phyloP scores from a whole-genome alignment of 305 asterid species.

The Coffea humblotiana region DNA sequence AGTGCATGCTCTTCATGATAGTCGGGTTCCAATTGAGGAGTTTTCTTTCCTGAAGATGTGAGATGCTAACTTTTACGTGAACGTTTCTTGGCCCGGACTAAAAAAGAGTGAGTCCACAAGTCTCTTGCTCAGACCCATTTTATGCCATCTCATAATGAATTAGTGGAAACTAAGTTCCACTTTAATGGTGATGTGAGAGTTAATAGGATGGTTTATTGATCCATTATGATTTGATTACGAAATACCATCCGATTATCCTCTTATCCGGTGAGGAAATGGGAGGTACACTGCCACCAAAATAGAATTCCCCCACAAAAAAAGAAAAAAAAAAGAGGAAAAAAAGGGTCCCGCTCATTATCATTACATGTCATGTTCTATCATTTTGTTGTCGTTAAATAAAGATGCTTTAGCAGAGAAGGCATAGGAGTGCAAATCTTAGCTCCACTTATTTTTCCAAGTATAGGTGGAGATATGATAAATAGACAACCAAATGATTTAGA shows the following conservation, averaged over 20 bases:
- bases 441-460: constrained; percentile 28
- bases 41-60: not conserved
- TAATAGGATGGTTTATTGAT: constrained; percentile 3
- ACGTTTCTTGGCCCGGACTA: not conserved
- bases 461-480: constrained; percentile 24
- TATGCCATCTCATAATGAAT: constrained; percentile 13
- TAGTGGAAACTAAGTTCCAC: constrained; percentile 19
- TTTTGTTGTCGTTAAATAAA: constrained; percentile 34
- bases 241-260: constrained; percentile 14
- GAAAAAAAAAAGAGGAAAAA: constrained; percentile 11
- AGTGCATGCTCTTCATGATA: not conserved
- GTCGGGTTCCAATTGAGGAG: not conserved
- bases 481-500: constrained; percentile 43
- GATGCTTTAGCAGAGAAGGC: constrained; percentile 39
- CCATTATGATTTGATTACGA: too few species aligned
- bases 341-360: constrained; percentile 39
- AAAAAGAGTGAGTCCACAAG: not conserved
- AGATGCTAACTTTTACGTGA: too few species aligned
- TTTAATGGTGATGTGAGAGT: constrained; percentile 30
- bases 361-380: constrained; percentile 50
- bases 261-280: not conserved
- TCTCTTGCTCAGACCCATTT: constrained; percentile 6
- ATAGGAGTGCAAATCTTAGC: constrained; percentile 27
- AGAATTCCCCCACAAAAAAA: not conserved
- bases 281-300: constrained; percentile 8